Evolutionary conservation across 169 alveolate species (phyloP).

Genomic region (Fabrea salina): DNA sequence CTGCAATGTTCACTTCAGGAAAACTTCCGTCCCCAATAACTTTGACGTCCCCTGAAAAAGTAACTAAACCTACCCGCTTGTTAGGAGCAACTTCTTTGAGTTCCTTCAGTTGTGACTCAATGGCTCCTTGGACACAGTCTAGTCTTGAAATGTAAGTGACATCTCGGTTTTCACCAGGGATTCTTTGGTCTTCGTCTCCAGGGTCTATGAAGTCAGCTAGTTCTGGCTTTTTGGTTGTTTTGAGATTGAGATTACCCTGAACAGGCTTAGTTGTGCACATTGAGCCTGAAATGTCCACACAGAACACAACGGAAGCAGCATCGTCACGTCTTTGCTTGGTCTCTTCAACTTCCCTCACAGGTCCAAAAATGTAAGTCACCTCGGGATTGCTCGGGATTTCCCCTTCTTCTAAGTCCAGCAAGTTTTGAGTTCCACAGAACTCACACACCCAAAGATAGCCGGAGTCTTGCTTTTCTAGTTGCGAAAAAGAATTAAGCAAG

Average conservation of each 20-base stretch:
- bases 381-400: slow-evolving; percentile 61
- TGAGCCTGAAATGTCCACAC: slow-evolving; percentile 70
- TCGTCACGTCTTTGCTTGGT: slow-evolving; percentile 1
- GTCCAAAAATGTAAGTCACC: slow-evolving; percentile 50
- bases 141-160: slow-evolving; percentile 59
- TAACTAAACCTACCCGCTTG: slow-evolving; percentile 61
- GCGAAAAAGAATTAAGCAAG: not conserved
- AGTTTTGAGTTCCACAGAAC: slow-evolving; percentile 56
- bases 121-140: slow-evolving; percentile 74
- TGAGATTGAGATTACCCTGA: slow-evolving; percentile 48
- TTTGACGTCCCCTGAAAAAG: slow-evolving; percentile 63
- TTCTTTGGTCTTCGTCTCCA: not conserved
- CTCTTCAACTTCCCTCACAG: slow-evolving; percentile 34
- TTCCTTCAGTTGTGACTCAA: slow-evolving; percentile 49
- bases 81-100: slow-evolving; percentile 48
- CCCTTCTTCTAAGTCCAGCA: slow-evolving; percentile 52
- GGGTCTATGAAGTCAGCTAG: not conserved
- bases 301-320: slow-evolving; percentile 55
- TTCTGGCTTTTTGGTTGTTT: slow-evolving; percentile 36
- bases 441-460: slow-evolving; percentile 71
- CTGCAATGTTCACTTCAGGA: slow-evolving; percentile 51
- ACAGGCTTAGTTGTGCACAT: slow-evolving; percentile 62
- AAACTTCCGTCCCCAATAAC: slow-evolving; percentile 65
- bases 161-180: slow-evolving; percentile 35
- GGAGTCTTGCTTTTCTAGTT: not conserved